Conservation (phyloP, 441 rosid species). For the Pelargonium fulgidum region DNA sequence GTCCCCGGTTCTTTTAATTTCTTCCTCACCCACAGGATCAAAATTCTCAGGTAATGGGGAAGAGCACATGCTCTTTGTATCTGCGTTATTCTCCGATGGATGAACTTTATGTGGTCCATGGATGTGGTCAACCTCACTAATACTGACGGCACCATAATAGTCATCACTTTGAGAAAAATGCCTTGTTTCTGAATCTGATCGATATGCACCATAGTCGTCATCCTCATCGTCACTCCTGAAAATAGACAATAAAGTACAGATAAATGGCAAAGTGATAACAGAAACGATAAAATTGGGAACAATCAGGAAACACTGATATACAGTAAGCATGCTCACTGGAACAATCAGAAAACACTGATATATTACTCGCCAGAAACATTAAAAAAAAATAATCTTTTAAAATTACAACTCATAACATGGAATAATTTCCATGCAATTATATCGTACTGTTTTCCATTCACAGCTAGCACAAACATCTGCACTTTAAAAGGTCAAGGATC, state of each 20-base stretch:
- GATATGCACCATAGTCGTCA: slow-evolving; percentile 2
- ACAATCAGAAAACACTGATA: neutral
- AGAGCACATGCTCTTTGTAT: neutral
- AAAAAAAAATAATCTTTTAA: neutral
- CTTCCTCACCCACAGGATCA: slow-evolving; percentile 34
- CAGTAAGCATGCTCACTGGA: too few relatives aligned
- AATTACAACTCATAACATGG: neutral
- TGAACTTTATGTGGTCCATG: slow-evolving; percentile 1
- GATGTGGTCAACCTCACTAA: slow-evolving; percentile 2
- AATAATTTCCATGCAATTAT: neutral
- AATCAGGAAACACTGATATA: neutral
- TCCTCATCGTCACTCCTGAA: slow-evolving; percentile 1
- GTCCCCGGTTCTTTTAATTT: slow-evolving; percentile 33
- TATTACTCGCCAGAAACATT: neutral
- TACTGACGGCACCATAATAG: neutral
- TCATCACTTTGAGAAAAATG: slow-evolving; percentile 1
- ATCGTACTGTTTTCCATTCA: neutral
- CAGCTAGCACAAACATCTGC: neutral
- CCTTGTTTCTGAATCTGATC: neutral
- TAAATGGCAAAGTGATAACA: neutral
- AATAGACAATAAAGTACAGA: neutral
- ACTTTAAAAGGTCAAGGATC: neutral
- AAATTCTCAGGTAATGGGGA: slow-evolving; percentile 30
- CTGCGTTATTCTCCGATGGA: slow-evolving; percentile 1
- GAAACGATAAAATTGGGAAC: neutral